phyloP scores from a whole-genome alignment of 768 basidiomycete species.

The Hortiboletus campestris region DNA sequence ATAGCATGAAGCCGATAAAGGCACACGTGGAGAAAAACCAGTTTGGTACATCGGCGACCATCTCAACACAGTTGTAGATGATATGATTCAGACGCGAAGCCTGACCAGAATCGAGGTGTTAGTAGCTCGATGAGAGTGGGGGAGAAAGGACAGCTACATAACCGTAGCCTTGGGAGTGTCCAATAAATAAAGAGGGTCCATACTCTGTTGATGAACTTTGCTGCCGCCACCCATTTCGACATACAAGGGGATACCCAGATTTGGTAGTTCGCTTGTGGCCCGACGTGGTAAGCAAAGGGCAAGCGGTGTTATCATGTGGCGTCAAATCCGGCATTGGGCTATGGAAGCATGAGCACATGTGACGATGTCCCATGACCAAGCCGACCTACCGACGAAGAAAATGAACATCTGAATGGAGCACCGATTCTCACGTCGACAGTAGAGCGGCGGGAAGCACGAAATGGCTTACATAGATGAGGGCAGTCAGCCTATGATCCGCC shows the following conservation, averaged over 20 bases:
- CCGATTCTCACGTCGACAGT: slow-evolving; percentile 4
- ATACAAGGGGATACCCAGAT: slow-evolving; percentile 26
- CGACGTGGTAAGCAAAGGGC: slow-evolving; percentile 11
- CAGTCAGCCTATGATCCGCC: not conserved
- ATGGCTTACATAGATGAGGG: not conserved
- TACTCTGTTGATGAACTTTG: slow-evolving; percentile 29
- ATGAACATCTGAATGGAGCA: not conserved
- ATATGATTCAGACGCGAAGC: not conserved
- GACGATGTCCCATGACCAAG: slow-evolving; percentile 19
- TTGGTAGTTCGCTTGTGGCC: slow-evolving; percentile 22
- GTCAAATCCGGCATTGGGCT: not conserved
- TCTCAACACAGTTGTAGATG: slow-evolving; percentile 31
- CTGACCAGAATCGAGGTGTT: slow-evolving; percentile 8
- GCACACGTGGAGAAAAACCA: slow-evolving; percentile 46
- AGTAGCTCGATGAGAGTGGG: slow-evolving; percentile 2
- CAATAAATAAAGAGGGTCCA: slow-evolving; percentile 30
- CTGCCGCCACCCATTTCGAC: slow-evolving; percentile 16
- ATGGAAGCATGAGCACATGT: slow-evolving; percentile 12
- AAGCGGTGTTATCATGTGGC: slow-evolving; percentile 1
- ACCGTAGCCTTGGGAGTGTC: not conserved
- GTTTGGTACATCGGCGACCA: slow-evolving; percentile 23
- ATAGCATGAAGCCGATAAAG: slow-evolving; percentile 56
- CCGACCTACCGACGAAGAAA: not conserved
- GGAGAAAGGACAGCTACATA: not conserved
- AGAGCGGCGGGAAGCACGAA: slow-evolving; percentile 14